Percentiles rank a stretch among this genome's conserved stretches.
Evolutionary conservation across 2,329 filamentous ascomycete genomes (phyloP).

Genomic region (Monilinia vaccinii-corymbosi): DNA sequence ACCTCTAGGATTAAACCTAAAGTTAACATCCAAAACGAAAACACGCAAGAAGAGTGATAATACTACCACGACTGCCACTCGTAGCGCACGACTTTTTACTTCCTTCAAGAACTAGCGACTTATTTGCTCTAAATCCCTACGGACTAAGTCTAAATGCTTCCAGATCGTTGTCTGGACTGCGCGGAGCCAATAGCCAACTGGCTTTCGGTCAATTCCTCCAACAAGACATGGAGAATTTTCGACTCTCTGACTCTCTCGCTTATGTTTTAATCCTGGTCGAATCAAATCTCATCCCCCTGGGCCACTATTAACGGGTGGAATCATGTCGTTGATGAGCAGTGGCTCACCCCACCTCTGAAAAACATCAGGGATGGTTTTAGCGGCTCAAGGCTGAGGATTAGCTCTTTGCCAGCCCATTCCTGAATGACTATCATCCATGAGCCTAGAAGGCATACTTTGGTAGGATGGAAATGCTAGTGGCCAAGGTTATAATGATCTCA

Average conservation of each 20-base stretch:
- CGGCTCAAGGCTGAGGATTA: slow-evolving; percentile 22
- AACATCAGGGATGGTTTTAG: slow-evolving; percentile 13
- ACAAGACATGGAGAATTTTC: neutral
- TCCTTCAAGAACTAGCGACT: neutral
- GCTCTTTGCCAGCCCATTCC: slow-evolving; percentile 10
- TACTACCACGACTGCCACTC: neutral
- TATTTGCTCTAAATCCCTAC: neutral
- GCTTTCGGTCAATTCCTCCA: slow-evolving; percentile 1
- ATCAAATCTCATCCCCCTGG: neutral
- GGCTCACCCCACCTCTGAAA: slow-evolving; percentile 1
- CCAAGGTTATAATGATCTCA: slow-evolving; percentile 25
- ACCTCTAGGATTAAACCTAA: neutral
- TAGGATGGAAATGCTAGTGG: slow-evolving; percentile 9
- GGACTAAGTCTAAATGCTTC: neutral
- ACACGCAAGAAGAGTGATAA: neutral
- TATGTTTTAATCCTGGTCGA: neutral
- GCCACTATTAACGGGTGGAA: slow-evolving; percentile 6
- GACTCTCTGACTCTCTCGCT: neutral
- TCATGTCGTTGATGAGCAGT: neutral
- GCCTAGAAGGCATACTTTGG: slow-evolving; percentile 5
- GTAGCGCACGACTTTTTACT: no score
- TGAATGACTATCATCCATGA: slow-evolving; percentile 13
- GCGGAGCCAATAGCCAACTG: neutral
- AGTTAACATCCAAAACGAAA: neutral
- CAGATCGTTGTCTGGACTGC: neutral